A percentile compares a stretch with the other conserved stretches of the same genome.
These are phyloP conservation scores for Penicillium sp. DNA, from an alignment of 2,329 filamentous ascomycete species.

Conservation along the genomic window DNA sequence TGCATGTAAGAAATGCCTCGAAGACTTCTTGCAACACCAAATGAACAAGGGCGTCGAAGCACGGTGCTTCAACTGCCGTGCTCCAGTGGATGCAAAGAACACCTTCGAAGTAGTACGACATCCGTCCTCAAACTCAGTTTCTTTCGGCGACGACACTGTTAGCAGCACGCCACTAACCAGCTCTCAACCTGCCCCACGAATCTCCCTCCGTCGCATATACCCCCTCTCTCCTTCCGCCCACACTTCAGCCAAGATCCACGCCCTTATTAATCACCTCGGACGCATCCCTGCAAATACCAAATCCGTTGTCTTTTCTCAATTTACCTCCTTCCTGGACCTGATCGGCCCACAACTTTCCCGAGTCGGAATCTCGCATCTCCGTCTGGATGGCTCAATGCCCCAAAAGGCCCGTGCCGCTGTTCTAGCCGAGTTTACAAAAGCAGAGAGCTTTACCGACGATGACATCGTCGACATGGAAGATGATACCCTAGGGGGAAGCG, in stretches of 20 bases:
- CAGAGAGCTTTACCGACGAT: constrained; percentile 37
- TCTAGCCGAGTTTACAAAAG: constrained; percentile 67
- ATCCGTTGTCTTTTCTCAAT: constrained; percentile 93
- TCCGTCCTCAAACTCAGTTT: constrained; percentile 45
- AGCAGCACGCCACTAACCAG: constrained; percentile 39
- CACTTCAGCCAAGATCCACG: constrained; percentile 79
- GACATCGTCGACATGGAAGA: constrained; percentile 39
- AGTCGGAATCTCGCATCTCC: constrained; percentile 74
- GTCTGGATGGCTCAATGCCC: constrained; percentile 85
- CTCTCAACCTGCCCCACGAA: constrained; percentile 47
- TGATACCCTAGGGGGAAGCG: constrained; percentile 18
- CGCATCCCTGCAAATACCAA: constrained; percentile 71
- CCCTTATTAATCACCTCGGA: constrained; percentile 74
- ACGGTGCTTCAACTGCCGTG: constrained; percentile 87
- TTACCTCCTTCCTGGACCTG: constrained; percentile 91
- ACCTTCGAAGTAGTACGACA: constrained; percentile 90
- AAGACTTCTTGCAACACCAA: constrained; percentile 86
- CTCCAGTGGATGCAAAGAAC: constrained; percentile 76
- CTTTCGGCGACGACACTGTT: constrained; percentile 47
- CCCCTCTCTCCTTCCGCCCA: constrained; percentile 59
- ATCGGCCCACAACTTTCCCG: constrained; percentile 77
- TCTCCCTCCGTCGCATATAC: constrained; percentile 62
- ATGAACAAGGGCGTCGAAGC: constrained; percentile 72
- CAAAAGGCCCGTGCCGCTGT: constrained; percentile 82
- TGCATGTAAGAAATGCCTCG: constrained; percentile 89